phyloP scores from a whole-genome alignment of 257 asterid species.

The Solanum pennellii region DNA sequence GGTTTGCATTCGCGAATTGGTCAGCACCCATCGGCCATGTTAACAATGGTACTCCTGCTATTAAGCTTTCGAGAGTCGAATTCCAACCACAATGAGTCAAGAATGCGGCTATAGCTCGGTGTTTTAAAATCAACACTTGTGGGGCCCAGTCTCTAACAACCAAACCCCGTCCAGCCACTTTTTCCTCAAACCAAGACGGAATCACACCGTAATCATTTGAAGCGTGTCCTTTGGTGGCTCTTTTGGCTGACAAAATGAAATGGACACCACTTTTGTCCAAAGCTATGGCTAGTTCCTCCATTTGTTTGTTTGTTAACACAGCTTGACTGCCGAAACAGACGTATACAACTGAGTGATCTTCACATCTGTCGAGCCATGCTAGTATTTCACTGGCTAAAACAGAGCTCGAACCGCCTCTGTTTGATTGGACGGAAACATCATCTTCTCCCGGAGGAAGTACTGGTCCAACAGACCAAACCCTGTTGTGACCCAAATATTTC shows the following conservation, averaged over 20 bases:
- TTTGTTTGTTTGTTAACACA: slow-evolving; percentile 46
- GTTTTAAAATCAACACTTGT: slow-evolving; percentile 48
- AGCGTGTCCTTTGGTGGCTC: slow-evolving; percentile 43
- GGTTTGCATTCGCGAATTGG: slow-evolving; percentile 42
- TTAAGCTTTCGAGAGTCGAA: slow-evolving; percentile 38
- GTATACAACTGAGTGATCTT: slow-evolving; percentile 35
- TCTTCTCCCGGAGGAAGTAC: slow-evolving; percentile 25
- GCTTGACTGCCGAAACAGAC: slow-evolving; percentile 81
- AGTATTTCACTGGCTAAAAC: slow-evolving; percentile 3
- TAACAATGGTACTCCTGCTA: slow-evolving; percentile 53
- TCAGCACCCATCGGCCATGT: slow-evolving; percentile 91
- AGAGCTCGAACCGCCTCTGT: slow-evolving; percentile 40
- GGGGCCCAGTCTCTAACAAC: slow-evolving; percentile 75
- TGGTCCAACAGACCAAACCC: slow-evolving; percentile 69
- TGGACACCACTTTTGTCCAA: slow-evolving; percentile 47
- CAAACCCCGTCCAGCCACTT: slow-evolving; percentile 47
- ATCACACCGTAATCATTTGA: slow-evolving; percentile 25
- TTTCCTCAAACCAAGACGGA: slow-evolving; percentile 58
- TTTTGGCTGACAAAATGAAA: slow-evolving; percentile 38
- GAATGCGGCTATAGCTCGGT: slow-evolving; percentile 25
- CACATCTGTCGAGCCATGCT: slow-evolving; percentile 50
- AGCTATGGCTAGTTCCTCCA: slow-evolving; percentile 31
- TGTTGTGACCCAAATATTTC: slow-evolving; percentile 28
- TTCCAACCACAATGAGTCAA: slow-evolving; percentile 83
- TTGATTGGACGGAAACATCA: neutral